Percentiles rank a stretch among this genome's conserved stretches.
phyloP scores from a whole-genome alignment of 2,329 filamentous ascomycete genomes.

The Xylaria sp. region DNA sequence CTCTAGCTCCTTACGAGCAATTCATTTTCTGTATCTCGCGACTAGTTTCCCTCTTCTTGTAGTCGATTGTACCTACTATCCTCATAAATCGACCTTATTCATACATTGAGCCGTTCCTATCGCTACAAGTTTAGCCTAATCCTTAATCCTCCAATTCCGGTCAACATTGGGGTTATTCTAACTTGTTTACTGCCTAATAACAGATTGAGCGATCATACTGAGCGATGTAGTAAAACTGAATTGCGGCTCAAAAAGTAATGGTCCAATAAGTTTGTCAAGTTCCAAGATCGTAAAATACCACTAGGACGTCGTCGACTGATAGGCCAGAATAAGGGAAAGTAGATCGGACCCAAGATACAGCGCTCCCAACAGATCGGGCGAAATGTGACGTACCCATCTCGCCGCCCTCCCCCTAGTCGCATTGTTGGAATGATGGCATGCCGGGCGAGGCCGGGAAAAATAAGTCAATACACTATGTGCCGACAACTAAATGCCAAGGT shows the following conservation, averaged over 20 bases:
- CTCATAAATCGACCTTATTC: neutral
- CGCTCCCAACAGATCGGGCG: neutral
- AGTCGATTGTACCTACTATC: neutral
- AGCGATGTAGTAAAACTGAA: neutral
- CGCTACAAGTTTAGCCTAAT: neutral
- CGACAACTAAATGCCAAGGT: conserved; percentile 14
- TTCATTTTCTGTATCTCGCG: neutral
- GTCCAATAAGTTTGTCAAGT: neutral
- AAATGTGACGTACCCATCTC: neutral
- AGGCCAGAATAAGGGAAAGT: neutral
- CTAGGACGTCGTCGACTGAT: conserved; percentile 1
- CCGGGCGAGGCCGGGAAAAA: no score
- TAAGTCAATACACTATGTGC: conserved; percentile 16
- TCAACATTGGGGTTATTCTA: neutral
- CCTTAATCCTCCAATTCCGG: no score
- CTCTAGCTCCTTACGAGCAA: no score
- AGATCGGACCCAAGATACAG: neutral
- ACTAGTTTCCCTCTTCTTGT: neutral
- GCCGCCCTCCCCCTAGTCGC: conserved; percentile 16
- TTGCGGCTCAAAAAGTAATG: conserved; percentile 19
- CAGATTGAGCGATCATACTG: neutral
- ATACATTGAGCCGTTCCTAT: neutral
- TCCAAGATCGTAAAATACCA: neutral
- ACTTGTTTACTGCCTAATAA: neutral
- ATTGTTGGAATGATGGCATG: neutral